Percentiles rank a stretch among this genome's conserved stretches.
phyloP scores from a whole-genome alignment of 306 rosid species.

The Fragaria vesca region DNA sequence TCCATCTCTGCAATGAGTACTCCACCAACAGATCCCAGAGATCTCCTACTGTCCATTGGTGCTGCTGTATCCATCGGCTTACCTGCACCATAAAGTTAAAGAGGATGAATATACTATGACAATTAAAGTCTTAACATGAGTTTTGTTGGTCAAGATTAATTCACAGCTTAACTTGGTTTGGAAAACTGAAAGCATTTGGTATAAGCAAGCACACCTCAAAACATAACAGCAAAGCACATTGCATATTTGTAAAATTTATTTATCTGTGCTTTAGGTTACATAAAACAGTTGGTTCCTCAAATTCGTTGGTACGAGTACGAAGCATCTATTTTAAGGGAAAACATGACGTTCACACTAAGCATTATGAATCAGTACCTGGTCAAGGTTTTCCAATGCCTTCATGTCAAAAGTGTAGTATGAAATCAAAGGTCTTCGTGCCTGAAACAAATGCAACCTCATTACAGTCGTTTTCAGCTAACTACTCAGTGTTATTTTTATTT shows the following conservation, averaged over 20 bases:
- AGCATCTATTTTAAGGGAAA: neutral
- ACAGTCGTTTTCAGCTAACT: neutral
- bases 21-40: slow-evolving; percentile 74
- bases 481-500: neutral
- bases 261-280: neutral
- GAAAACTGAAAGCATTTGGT: neutral
- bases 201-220: neutral
- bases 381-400: slow-evolving; percentile 53
- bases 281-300: neutral
- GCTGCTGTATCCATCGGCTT: slow-evolving; percentile 56
- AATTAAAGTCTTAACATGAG: too few relatives aligned
- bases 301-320: neutral
- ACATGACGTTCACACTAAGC: neutral
- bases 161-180: neutral
- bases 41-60: slow-evolving; percentile 90
- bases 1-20: slow-evolving; percentile 53
- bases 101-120: neutral
- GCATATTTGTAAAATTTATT: neutral
- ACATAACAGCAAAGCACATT: too few relatives aligned
- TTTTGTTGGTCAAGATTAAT: neutral
- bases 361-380: slow-evolving; percentile 52
- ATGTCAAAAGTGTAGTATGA: slow-evolving; percentile 63
- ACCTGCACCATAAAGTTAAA: slow-evolving; percentile 39
- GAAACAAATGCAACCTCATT: slow-evolving; percentile 28
- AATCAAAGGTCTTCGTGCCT: slow-evolving; percentile 86